Evolutionary conservation across 164 flowering plant genomes (phyloP), one percentile per base, ranked within the genome.

Genomic region (Buxus sempervirens): DNA sequence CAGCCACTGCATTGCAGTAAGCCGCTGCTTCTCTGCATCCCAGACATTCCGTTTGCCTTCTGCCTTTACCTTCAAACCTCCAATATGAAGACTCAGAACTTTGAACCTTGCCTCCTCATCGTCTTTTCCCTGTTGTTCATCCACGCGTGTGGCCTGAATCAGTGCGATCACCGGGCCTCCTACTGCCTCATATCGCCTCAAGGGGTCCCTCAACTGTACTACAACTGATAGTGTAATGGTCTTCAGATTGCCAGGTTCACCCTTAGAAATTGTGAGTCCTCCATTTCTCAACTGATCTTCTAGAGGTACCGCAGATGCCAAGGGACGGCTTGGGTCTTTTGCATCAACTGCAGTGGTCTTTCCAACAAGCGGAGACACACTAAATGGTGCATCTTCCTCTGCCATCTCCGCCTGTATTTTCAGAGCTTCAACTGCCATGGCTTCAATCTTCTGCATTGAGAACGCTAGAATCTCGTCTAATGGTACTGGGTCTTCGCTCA

Each of bases 1-100:
- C 75, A 94, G 74, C 98, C 98, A 94, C 68, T 90, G 96, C 86
- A 83, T 82, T 57, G 98, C 95, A 9, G 97, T 87, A 54, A 94
- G 80, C 75, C 85, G 80, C 76, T 86, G 95, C 81, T 78, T 90
- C 82, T 89, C 96, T n/a, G 77, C 64, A 76, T 86, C 96, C 98
- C 98, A 88, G 9, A 56, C 68, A 71, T 74, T 80, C 67, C 77
- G 81, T 66, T 74, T 86, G 51, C 80, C 85, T 36, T 79, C 82
- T 9, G 64, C 71, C 69, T 74, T 78, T 25, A 79, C 82, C 79
- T 82, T 90, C 67, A 95, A 64, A 1, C 97, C 95, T n/a, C 91
- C 98, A 54, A 89, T 77, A 68, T 90, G 89, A 76, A 90, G 23
- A 72, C 92, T 86, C 14, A 69, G 71, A n/a, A 90, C 81, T 69